Base-by-base conservation (phyloP, 179 eudicot species). In the Monotropa hypopitys region DNA sequence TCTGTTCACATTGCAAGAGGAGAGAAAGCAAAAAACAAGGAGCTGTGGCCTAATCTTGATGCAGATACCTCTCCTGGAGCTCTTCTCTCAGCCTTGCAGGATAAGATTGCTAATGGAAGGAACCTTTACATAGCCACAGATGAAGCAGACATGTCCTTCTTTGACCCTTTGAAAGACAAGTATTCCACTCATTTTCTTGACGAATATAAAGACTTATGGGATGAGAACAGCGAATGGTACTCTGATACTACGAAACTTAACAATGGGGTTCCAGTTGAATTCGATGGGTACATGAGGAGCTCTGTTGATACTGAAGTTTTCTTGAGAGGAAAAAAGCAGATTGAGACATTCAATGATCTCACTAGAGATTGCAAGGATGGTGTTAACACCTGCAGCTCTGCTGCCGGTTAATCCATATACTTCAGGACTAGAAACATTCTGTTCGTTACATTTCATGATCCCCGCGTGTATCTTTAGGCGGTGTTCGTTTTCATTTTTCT, bases 321-420 rank as follows among this genome's bases (percentile, higher is more conserved):
- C 84, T 84, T 93, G 81, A 91, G 95, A 85, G 98, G 97, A 16
- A 93, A 91, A 75, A 95, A 85, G 84, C 97, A 94, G 87, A 75
- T 94, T 18, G 97, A 91, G 86, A 92, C 98, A 45, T 94, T 94
- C 82, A 94, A 91, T 76, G 97, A 93, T 80, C 92, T 94, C 43
- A 94, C 98, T 3, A 85, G 76, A 20, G 98, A 94, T 77, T 94
- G 98, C 89, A 94, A 91, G 89, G 97, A 94, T 76, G 98, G 98
- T 62, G 81, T 93, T 15, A 93, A 91, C 83, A 86, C 97, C 42
- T 94, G 98, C 83, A 88, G 83, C 51, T 80, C 47, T 83, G 69
- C 63, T 81, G 65, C 88, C 62, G 76, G 84, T 73, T 84, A 75
- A 81, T 76, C 35, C 20, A 0, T 62, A 21, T 21, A 1, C 7